A percentile compares a stretch with the other conserved stretches of the same genome.
These are phyloP conservation scores for Cytidiella melzeri DNA, from an alignment of 768 basidiomycete genomes.

Conservation along the genomic window DNA sequence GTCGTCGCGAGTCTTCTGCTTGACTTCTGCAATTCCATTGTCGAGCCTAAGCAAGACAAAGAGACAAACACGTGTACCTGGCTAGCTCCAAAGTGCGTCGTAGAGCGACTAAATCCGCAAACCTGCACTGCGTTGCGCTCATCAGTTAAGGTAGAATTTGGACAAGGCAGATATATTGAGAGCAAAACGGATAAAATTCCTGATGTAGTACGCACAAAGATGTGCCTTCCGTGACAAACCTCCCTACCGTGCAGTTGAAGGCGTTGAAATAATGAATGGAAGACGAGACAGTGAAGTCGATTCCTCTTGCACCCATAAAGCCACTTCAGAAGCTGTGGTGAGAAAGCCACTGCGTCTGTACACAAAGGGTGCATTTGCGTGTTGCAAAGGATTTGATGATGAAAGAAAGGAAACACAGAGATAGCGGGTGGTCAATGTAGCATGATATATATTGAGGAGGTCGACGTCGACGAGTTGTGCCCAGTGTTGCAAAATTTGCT, in stretches of 20 bases:
- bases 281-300: constrained; percentile 10
- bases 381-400: too few relatives aligned
- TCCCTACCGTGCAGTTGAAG: constrained; percentile 16
- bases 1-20: not conserved
- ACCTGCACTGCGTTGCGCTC: too few relatives aligned
- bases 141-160: too few relatives aligned
- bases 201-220: constrained; percentile 3
- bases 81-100: not conserved
- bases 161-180: constrained; percentile 3
- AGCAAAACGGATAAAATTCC: not conserved
- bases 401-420: too few relatives aligned
- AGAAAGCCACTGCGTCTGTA: constrained; percentile 30
- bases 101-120: too few relatives aligned
- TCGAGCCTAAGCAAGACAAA: not conserved
- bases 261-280: constrained; percentile 25
- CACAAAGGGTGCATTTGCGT: constrained; percentile 24
- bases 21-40: not conserved
- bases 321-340: constrained; percentile 33
- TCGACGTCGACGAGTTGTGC: too few relatives aligned
- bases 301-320: constrained; percentile 27
- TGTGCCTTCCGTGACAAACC: constrained; percentile 27
- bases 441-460: too few relatives aligned
- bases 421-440: too few relatives aligned
- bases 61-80: not conserved
- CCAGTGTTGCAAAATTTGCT: too few relatives aligned